Base-by-base conservation (phyloP, 768 basidiomycete genomes). In the Lactarius akahatsu region DNA sequence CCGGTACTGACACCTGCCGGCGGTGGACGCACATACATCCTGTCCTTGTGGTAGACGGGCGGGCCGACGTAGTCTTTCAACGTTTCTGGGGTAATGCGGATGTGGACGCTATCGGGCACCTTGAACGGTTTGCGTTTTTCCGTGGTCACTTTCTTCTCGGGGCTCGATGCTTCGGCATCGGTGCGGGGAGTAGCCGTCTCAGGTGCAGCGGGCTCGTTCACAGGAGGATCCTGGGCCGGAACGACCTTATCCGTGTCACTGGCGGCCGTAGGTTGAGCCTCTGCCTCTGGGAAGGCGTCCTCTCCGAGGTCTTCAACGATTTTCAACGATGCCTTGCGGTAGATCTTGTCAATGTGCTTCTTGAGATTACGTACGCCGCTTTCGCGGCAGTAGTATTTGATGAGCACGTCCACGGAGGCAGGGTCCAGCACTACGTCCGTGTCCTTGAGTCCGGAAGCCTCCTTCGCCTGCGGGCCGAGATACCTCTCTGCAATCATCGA, bases 331-430 rank as follows among this genome's bases (percentile, higher is more conserved):
- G 96, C 92, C 76, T 99, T 99, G 67, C 97, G 87, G 77, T 96
- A 98, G 64, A 99, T 95, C 94, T 98, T 98, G 74, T 99, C 96
- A 62, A 99, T 96, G 73, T 96, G 92, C 78, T 99, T 98, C 87
- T 98, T 98, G 75, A 99, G 74, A 74, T 95, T 94, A 58, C 97
- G 82, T 36, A 99, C 97, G 54, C 97, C 97, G 71, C 94, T 96
- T 80, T 99, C 97, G 28, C 97, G 85, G 75, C 94, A 96, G 77
- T 98, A 98, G 76, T 95, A 98, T 75, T 96, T 91, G 79, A 99
- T 98, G 61, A 99, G 82, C 13, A 86, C 79, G 71, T 96, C 93
- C 55, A 98, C 88, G 0, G 95, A 86, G 11, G 84, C 81, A 7
- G 85, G 82, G 23, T 92, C 88, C 18, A 99, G 79, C 61, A 83